Evolutionary conservation across 805 yeast species (phyloP).

Genomic region (Isabelozyma rhagii): DNA sequence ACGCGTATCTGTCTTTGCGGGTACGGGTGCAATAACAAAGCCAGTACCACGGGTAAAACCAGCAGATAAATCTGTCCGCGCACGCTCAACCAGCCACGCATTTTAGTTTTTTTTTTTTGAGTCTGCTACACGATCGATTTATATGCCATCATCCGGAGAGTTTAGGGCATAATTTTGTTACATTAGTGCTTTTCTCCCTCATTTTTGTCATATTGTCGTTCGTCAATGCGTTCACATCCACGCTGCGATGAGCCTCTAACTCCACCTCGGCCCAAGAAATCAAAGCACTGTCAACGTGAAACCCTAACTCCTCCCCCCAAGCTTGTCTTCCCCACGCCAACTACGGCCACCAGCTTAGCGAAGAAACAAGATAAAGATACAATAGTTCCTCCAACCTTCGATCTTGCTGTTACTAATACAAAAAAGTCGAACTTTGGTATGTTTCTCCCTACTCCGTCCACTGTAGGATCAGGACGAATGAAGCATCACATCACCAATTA

Average conservation of each 20-base stretch:
- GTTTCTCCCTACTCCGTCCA: constrained; percentile 36
- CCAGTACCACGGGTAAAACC: too few species aligned
- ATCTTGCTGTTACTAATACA: neutral
- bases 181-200: too few species aligned
- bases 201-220: neutral
- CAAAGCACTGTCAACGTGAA: neutral
- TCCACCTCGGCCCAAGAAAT: neutral
- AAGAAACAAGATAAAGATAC: neutral
- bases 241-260: neutral
- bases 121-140: too few species aligned
- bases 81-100: too few species aligned
- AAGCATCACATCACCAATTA: neutral
- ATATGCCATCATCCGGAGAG: too few species aligned
- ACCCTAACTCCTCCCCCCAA: neutral
- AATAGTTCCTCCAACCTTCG: neutral
- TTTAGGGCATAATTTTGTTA: too few species aligned
- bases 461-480: constrained; percentile 36
- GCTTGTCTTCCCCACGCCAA: neutral
- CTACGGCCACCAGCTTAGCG: neutral
- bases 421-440: constrained; percentile 14
- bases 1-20: neutral
- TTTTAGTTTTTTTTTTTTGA: too few species aligned
- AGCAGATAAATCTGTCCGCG: too few species aligned
- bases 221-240: neutral
- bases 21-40: neutral